phyloP scores from a whole-genome alignment of 1,284 basidiomycete species.

The Microbotryum silenes-acaulis region DNA sequence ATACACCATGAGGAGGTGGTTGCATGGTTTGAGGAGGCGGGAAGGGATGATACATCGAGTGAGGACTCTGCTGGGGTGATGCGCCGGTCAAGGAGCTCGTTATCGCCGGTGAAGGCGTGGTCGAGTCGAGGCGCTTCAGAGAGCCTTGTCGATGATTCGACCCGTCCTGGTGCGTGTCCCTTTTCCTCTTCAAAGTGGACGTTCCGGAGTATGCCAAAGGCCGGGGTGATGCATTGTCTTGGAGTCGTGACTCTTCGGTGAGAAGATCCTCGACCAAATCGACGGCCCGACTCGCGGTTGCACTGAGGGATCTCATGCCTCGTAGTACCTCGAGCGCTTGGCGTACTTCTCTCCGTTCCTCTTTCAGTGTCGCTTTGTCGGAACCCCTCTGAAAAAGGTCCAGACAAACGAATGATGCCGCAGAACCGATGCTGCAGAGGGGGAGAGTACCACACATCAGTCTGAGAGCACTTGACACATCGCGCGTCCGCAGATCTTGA shows the following conservation, averaged over 20 bases:
- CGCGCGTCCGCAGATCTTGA: background rate
- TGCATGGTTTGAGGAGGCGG: too few relatives aligned
- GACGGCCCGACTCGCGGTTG: slow-evolving; percentile 11
- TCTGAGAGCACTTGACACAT: background rate
- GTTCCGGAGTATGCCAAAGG: background rate
- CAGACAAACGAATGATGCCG: slow-evolving; percentile 15
- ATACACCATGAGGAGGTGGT: too few relatives aligned
- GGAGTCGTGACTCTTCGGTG: slow-evolving; percentile 3
- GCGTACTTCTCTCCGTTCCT: slow-evolving; percentile 7
- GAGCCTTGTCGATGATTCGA: too few relatives aligned
- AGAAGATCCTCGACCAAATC: slow-evolving; percentile 12
- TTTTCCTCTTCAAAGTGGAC: too few relatives aligned
- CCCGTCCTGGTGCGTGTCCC: too few relatives aligned
- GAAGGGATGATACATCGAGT: too few relatives aligned
- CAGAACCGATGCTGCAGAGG: background rate
- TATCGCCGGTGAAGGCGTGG: too few relatives aligned
- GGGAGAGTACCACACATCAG: background rate
- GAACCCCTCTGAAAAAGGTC: slow-evolving; percentile 17
- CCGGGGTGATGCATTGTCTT: background rate
- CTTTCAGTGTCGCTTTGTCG: background rate
- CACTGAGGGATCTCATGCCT: slow-evolving; percentile 1
- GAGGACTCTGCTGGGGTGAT: too few relatives aligned
- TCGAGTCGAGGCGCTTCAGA: too few relatives aligned
- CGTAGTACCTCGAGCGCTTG: background rate
- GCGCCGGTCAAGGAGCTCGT: too few relatives aligned